These are phyloP conservation scores for Euphorbia celastroides DNA, from an alignment of 441 rosid genomes.

Conservation along the genomic window DNA sequence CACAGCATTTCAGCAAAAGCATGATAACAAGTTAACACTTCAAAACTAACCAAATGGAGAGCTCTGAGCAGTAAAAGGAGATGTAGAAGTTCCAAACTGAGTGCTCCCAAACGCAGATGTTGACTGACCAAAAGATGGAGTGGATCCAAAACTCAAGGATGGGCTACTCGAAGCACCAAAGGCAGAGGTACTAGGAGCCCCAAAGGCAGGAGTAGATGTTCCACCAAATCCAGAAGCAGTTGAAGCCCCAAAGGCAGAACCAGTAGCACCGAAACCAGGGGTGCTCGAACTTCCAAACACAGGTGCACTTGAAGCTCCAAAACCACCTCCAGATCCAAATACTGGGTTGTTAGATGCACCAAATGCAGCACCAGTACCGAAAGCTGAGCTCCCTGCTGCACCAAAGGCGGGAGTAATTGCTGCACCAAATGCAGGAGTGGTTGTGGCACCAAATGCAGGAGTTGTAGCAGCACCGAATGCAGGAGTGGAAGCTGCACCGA, in stretches of 20 bases:
- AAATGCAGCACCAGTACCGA: no score
- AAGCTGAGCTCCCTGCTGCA: no score
- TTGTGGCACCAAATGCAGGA: conserved; percentile 39
- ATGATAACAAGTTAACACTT: not conserved
- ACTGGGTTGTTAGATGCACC: conserved; percentile 42
- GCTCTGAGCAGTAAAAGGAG: conserved; percentile 66
- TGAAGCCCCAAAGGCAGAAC: conserved; percentile 54
- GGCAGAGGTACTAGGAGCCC: conserved; percentile 37
- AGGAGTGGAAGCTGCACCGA: conserved; percentile 53
- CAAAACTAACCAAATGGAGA: conserved; percentile 53
- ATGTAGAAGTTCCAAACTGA: conserved; percentile 45
- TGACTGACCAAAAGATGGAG: conserved; percentile 70
- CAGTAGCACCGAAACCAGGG: conserved; percentile 47
- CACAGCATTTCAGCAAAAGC: conserved; percentile 1
- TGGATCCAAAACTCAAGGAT: conserved; percentile 44
- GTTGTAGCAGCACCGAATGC: conserved; percentile 45
- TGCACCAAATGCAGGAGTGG: conserved; percentile 42
- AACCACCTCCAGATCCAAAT: conserved; percentile 50
- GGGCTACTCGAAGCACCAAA: conserved; percentile 37
- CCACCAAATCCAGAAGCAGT: conserved; percentile 52
- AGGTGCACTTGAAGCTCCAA: conserved; percentile 52
- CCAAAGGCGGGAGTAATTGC: conserved; percentile 49
- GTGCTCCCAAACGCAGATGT: conserved; percentile 54
- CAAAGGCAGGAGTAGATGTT: conserved; percentile 36
- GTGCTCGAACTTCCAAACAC: conserved; percentile 51